A percentile compares a stretch with the other conserved stretches of the same genome.
Evolutionary conservation across 2,329 filamentous ascomycete genomes (phyloP).

Genomic region (Polytolypa hystricis): DNA sequence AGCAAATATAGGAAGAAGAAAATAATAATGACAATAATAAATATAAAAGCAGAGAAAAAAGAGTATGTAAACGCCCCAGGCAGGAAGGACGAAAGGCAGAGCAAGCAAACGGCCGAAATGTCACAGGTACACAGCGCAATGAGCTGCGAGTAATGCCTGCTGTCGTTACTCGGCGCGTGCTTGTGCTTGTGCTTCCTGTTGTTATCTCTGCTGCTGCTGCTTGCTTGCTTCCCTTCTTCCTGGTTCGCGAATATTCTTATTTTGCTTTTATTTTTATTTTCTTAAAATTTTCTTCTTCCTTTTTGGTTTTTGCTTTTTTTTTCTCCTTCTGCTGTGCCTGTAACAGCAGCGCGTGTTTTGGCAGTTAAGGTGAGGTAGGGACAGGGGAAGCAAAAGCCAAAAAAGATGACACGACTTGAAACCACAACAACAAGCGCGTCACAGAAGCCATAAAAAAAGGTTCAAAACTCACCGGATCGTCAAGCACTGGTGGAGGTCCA

Average conservation of each 20-base stretch:
- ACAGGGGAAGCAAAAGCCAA: slow-evolving; percentile 10
- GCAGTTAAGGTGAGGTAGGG: slow-evolving; percentile 5
- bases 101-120: too few species aligned
- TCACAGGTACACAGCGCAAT: slow-evolving; percentile 3
- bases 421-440: slow-evolving; percentile 7
- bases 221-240: slow-evolving; percentile 11
- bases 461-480: slow-evolving; percentile 36
- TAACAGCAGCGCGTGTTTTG: slow-evolving; percentile 1
- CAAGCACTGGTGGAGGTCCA: slow-evolving; percentile 21
- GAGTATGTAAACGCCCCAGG: background rate
- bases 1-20: slow-evolving; percentile 11
- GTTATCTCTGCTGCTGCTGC: slow-evolving; percentile 3
- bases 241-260: slow-evolving; percentile 6
- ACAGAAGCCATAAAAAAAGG: slow-evolving; percentile 12
- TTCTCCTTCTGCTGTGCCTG: too few species aligned
- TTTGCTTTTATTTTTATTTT: slow-evolving; percentile 1
- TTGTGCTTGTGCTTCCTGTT: background rate
- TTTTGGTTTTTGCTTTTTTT: slow-evolving; percentile 1
- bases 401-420: too few species aligned
- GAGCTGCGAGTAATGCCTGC: slow-evolving; percentile 1
- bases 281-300: slow-evolving; percentile 1
- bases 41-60: slow-evolving; percentile 3
- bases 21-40: slow-evolving; percentile 7
- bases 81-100: background rate
- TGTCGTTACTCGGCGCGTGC: too few species aligned